These are phyloP conservation scores for Parsonsia alboflavescens DNA, from an alignment of 257 asterid genomes.

Conservation along the genomic window DNA sequence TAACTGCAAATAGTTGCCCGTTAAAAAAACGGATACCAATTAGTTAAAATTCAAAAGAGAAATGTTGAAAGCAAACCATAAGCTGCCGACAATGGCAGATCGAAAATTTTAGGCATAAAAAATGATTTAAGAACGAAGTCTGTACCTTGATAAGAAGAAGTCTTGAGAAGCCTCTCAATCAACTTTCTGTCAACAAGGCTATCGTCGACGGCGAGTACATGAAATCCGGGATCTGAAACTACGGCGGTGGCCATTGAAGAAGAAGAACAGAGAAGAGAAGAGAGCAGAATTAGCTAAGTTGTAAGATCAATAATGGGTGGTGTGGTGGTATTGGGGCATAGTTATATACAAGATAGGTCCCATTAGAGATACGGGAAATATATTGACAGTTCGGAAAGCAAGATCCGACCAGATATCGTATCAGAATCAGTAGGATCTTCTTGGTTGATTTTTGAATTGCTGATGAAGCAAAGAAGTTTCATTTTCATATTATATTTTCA, in stretches of 20 bases:
- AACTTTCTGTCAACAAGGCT: constrained; percentile 32
- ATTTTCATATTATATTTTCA: background rate
- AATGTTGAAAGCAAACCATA: too few relatives aligned
- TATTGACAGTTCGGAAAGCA: background rate
- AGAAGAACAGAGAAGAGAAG: background rate
- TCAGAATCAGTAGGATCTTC: constrained; percentile 5
- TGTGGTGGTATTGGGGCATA: background rate
- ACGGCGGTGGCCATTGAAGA: constrained; percentile 23
- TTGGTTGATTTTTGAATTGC: background rate
- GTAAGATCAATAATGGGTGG: background rate
- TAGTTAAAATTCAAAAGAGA: background rate
- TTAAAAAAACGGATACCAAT: background rate
- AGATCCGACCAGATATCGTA: constrained; percentile 8
- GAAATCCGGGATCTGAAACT: constrained; percentile 28
- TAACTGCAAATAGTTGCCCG: constrained; percentile 26
- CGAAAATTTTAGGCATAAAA: background rate
- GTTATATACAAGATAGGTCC: background rate
- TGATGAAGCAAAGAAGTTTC: background rate
- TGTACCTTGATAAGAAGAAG: background rate
- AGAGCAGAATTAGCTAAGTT: background rate
- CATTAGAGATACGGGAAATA: background rate
- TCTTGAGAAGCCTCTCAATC: constrained; percentile 22
- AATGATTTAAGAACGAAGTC: background rate
- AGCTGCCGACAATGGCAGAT: too few relatives aligned
- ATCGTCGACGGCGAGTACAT: constrained; percentile 42